Conservation (phyloP, 2,329 filamentous ascomycete genomes). For the Arthrinium puccinioides region DNA sequence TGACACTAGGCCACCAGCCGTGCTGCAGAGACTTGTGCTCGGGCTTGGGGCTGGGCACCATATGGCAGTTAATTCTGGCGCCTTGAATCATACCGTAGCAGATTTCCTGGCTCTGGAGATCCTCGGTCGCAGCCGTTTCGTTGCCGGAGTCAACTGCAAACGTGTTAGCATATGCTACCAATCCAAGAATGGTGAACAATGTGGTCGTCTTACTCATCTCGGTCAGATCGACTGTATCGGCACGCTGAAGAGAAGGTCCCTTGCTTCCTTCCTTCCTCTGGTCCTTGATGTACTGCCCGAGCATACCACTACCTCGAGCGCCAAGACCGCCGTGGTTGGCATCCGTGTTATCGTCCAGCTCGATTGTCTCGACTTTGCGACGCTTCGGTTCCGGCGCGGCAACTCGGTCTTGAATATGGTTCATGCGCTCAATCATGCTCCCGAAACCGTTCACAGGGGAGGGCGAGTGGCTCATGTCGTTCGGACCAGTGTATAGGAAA, state of each 20-base stretch:
- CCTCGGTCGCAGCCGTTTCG: slow-evolving; percentile 48
- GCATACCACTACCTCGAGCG: slow-evolving; percentile 40
- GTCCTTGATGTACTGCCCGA: slow-evolving; percentile 62
- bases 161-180: slow-evolving; percentile 7
- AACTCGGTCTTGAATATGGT: slow-evolving; percentile 63
- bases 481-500: slow-evolving; percentile 4
- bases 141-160: slow-evolving; percentile 40
- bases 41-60: slow-evolving; percentile 63
- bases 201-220: slow-evolving; percentile 30
- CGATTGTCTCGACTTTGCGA: slow-evolving; percentile 48
- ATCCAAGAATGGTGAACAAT: slow-evolving; percentile 31
- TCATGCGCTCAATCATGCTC: slow-evolving; percentile 66
- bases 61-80: slow-evolving; percentile 57
- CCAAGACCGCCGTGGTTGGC: slow-evolving; percentile 30
- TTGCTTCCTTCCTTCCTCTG: slow-evolving; percentile 38
- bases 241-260: slow-evolving; percentile 13
- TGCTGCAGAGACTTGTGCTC: slow-evolving; percentile 51
- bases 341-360: slow-evolving; percentile 12
- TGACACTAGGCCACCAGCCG: slow-evolving; percentile 66
- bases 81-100: slow-evolving; percentile 74
- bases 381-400: slow-evolving; percentile 56
- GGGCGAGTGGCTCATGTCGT: slow-evolving; percentile 6
- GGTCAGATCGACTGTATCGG: slow-evolving; percentile 52
- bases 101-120: slow-evolving; percentile 62
- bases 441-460: slow-evolving; percentile 36